These are phyloP conservation scores for Earliella scabrosa DNA, from an alignment of 1,284 basidiomycete species.

Conservation along the genomic window DNA sequence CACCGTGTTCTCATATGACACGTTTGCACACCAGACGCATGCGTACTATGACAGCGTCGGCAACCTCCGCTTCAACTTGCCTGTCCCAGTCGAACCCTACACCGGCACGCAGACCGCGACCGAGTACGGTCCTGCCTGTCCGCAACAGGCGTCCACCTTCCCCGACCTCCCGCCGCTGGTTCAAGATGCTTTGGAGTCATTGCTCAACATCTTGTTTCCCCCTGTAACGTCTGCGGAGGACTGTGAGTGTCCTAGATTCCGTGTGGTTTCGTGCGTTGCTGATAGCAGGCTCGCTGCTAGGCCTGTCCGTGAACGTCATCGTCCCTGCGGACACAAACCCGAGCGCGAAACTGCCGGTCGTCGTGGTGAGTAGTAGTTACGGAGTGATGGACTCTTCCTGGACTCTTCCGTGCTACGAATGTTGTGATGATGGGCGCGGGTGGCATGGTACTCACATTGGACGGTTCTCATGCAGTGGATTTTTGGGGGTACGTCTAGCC, in stretches of 20 bases:
- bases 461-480: conserved; percentile 51
- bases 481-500: conserved; percentile 45
- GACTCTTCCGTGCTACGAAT: background rate
- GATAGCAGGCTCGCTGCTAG: background rate
- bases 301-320: conserved; percentile 19
- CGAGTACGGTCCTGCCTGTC: conserved; percentile 39
- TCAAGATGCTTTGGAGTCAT: conserved; percentile 38
- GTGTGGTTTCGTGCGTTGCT: background rate
- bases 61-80: conserved; percentile 39
- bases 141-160: conserved; percentile 36
- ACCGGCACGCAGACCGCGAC: conserved; percentile 32
- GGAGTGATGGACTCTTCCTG: too few species aligned
- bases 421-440: background rate
- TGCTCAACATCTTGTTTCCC: conserved; percentile 41
- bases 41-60: conserved; percentile 14
- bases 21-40: too few species aligned
- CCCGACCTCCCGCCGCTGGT: conserved; percentile 38
- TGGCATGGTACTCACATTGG: too few species aligned
- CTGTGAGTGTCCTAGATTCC: conserved; percentile 39
- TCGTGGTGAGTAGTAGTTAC: conserved; percentile 7
- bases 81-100: conserved; percentile 37
- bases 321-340: conserved; percentile 18
- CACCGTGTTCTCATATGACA: too few species aligned
- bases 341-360: conserved; percentile 17
- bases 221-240: conserved; percentile 46